Conservation (phyloP, 805 yeast species). For the Candida sphagnicola region DNA sequence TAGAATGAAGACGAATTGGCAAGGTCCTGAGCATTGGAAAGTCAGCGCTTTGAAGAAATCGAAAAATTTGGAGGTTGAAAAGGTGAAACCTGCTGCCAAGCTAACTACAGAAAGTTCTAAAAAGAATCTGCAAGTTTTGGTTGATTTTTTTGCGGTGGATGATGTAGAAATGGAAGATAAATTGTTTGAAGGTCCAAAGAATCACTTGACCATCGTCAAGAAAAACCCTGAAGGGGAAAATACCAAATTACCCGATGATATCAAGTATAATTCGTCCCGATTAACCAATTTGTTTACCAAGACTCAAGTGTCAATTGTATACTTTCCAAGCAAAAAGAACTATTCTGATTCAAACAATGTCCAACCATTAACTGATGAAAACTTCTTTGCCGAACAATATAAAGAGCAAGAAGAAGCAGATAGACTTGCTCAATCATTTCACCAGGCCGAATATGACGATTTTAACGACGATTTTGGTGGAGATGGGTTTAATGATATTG, state of each 20-base stretch:
- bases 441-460: conserved; percentile 40
- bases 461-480: conserved; percentile 31
- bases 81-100: conserved; percentile 3
- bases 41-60: conserved; percentile 55
- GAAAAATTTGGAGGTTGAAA: conserved; percentile 14
- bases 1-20: conserved; percentile 69
- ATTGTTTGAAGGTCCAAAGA: conserved; percentile 31
- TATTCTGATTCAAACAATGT: conserved; percentile 14
- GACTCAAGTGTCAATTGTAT: conserved; percentile 37
- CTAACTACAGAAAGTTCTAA: conserved; percentile 2
- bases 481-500: conserved; percentile 34
- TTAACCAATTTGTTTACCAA: conserved; percentile 66
- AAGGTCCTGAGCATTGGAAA: conserved; percentile 92
- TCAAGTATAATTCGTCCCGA: conserved; percentile 64
- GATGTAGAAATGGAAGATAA: conserved; percentile 30
- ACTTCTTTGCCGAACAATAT: conserved; percentile 70
- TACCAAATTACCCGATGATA: conserved; percentile 63
- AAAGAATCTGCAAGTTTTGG: conserved; percentile 18
- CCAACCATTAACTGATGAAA: conserved; percentile 53
- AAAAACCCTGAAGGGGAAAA: conserved; percentile 7
- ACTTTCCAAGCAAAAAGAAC: conserved; percentile 10
- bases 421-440: conserved; percentile 32
- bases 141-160: conserved; percentile 28
- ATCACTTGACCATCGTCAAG: conserved; percentile 8
- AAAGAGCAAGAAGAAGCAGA: conserved; percentile 36